phyloP scores from a whole-genome alignment of 116 monocot species.

The Dioscorea cayenensis region DNA sequence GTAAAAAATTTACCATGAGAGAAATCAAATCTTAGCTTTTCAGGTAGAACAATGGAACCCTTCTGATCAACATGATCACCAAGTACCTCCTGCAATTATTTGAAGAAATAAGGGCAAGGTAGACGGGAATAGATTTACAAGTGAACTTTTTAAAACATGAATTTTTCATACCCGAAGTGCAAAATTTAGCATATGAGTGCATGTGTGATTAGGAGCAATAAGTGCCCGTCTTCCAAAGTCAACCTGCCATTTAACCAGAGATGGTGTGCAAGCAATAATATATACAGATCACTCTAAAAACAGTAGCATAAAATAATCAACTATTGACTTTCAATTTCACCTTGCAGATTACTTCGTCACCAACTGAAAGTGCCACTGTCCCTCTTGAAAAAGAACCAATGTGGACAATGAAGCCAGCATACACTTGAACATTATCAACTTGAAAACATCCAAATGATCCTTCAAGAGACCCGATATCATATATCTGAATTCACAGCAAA shows the following conservation, averaged over 20 bases:
- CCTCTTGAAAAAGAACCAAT: conserved; percentile 53
- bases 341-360: conserved; percentile 81
- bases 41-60: conserved; percentile 98
- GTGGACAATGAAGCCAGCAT: conserved; percentile 89
- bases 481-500: conserved; percentile 47
- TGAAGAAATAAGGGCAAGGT: not conserved
- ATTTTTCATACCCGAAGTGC: conserved; percentile 74
- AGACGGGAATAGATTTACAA: not conserved
- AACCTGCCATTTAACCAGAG: conserved; percentile 52
- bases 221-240: conserved; percentile 75
- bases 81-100: conserved; percentile 74
- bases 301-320: not conserved
- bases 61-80: conserved; percentile 99
- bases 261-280: not conserved
- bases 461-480: conserved; percentile 84
- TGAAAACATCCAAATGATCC: conserved; percentile 76
- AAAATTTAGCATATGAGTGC: conserved; percentile 98
- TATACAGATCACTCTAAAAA: not conserved
- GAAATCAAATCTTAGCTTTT: conserved; percentile 94
- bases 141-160: not conserved
- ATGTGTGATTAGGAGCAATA: conserved; percentile 98
- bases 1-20: conserved; percentile 71
- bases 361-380: conserved; percentile 38
- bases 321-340: conserved; percentile 19
- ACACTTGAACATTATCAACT: conserved; percentile 82